Evolutionary conservation across 768 basidiomycete species (phyloP).

Genomic region (Lyophyllum semitale): DNA sequence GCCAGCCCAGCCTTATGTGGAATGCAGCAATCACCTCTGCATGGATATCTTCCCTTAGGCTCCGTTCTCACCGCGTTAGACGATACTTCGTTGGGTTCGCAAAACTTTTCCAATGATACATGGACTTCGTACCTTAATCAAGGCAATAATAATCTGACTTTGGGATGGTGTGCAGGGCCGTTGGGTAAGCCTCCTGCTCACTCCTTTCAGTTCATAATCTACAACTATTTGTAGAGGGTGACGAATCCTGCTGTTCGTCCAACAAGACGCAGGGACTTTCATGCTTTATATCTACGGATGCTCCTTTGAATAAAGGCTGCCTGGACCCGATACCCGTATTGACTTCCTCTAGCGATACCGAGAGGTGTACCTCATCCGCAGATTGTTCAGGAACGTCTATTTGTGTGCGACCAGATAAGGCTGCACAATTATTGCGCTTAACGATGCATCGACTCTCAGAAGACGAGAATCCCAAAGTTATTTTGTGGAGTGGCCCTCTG

Average conservation of each 20-base stretch:
- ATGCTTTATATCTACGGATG: conserved; percentile 46
- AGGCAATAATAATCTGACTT: conserved; percentile 11
- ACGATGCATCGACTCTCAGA: conserved; percentile 32
- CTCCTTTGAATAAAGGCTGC: conserved; percentile 41
- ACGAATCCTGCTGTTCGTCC: conserved; percentile 6
- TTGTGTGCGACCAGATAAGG: conserved; percentile 56
- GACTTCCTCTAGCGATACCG: conserved; percentile 25
- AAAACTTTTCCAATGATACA: conserved; percentile 26
- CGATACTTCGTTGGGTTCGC: conserved; percentile 49
- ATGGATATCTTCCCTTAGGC: conserved; percentile 54
- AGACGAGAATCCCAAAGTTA: conserved; percentile 32
- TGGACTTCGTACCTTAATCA: conserved; percentile 51
- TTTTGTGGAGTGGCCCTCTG: conserved; percentile 76
- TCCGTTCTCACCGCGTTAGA: conserved; percentile 67
- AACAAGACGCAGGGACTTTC: conserved; percentile 19
- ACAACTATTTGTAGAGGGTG: background rate
- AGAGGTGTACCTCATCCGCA: conserved; percentile 40
- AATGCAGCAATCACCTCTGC: conserved; percentile 61
- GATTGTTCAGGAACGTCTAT: conserved; percentile 31
- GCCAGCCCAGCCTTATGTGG: background rate
- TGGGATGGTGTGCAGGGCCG: conserved; percentile 65
- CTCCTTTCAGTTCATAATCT: conserved; percentile 29
- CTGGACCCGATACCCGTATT: conserved; percentile 60
- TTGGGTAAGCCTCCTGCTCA: conserved; percentile 11
- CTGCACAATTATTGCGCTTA: conserved; percentile 58